Evolutionary conservation across 371 early-diverging fungal genomes (phyloP).

Genomic region (Rhizopus arrhizus): DNA sequence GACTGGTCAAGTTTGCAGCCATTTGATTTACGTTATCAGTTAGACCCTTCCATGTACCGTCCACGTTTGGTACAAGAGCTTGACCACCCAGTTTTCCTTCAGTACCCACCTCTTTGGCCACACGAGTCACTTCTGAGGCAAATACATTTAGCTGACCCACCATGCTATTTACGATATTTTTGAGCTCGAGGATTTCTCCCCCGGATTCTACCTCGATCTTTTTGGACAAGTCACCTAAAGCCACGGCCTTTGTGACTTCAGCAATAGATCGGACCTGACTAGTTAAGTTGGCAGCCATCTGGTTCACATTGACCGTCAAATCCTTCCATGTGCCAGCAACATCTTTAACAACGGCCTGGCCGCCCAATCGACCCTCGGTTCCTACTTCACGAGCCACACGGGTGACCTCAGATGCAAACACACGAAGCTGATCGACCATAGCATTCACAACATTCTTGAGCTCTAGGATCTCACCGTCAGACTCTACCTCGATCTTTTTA

Average conservation of each 20-base stretch:
- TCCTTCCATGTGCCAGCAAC: conserved; percentile 42
- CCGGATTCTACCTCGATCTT: conserved; percentile 30
- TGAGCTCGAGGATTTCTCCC: conserved; percentile 43
- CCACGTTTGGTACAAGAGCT: conserved; percentile 54
- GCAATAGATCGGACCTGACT: conserved; percentile 30
- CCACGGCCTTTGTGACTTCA: conserved; percentile 24
- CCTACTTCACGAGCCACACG: conserved; percentile 45
- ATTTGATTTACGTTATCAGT: conserved; percentile 66
- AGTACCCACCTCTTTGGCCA: conserved; percentile 63
- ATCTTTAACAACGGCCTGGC: conserved; percentile 21
- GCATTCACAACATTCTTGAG: conserved; percentile 47
- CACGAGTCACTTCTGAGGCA: conserved; percentile 62
- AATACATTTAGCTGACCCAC: conserved; percentile 46
- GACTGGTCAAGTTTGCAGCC: conserved; percentile 60
- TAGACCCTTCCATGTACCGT: conserved; percentile 60
- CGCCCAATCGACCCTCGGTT: conserved; percentile 32
- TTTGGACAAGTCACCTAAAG: conserved; percentile 33
- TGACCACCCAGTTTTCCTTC: conserved; percentile 62
- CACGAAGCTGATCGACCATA: conserved; percentile 36
- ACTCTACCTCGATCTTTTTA: conserved; percentile 35
- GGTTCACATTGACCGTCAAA: conserved; percentile 28
- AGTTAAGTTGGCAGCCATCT: conserved; percentile 31
- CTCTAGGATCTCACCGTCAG: conserved; percentile 48
- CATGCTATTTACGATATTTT: conserved; percentile 41
- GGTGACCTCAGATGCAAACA: conserved; percentile 32